Base-by-base conservation (phyloP, 805 yeast genomes). In the Blastobotrys attinorum region DNA sequence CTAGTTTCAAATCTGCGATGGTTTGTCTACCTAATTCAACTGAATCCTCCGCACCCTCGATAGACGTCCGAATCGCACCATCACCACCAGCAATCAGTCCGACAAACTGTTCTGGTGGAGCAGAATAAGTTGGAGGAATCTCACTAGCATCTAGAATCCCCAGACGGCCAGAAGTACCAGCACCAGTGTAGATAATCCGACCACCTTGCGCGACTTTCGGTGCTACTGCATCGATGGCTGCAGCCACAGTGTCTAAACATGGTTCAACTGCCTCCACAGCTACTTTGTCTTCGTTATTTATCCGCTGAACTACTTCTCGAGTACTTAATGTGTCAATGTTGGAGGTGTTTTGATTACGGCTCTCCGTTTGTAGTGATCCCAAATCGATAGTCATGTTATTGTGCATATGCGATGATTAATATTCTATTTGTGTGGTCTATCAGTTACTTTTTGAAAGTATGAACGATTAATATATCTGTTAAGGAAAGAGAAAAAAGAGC, bases 61-160 rank as follows among this genome's bases (percentile, higher is more conserved):
- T 49, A 7, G 61, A 53, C 4, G 39, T 44, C n/a, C 58, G 34
- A 7, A 56, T 44, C 4, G 61, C 59, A 11, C 35, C 42, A 31
- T 57, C 60, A 10, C 60, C 61, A 8, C 62, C 61, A 6, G 61
- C 50, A 27, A 57, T 56, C 21, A 55, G 22, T 3, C 53, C 62
- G 2, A 57, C 53, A 39, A 53, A 53, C 45, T 51, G 53, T 7
- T 37, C 47, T 6, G 47, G 37, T 22, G 54, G 47, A n/a, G 51
- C 60, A 7, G 59, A 55, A 42, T 49, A 58, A 8, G 60, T 56
- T 2, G 58, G 60, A 8, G 58, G 58, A 10, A 56, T 46, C 47
- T 57, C 59, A 2, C 59, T 47, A 22, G 61, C 56, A 43, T 56
- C 60, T 37, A 58, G 37, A 5, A 54, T 38, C 2, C 59, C 61